Conservation (phyloP, 306 rosid genomes). For the Heteromeles arbutifolia region DNA sequence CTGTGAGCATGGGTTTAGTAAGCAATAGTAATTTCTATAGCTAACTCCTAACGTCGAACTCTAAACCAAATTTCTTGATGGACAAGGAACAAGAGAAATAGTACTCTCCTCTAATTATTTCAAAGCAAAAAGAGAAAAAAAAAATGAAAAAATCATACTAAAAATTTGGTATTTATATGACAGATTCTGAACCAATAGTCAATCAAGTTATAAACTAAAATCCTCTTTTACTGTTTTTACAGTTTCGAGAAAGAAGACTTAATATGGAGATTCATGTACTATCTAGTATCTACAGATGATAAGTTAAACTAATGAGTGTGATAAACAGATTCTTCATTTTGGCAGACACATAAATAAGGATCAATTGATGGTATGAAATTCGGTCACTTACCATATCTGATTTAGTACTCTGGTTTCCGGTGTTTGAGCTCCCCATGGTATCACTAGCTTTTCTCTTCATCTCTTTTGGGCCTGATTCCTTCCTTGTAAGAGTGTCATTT, state of each 20-base stretch:
- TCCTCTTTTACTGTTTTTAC: neutral
- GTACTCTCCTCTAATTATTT: no score
- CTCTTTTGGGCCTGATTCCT: slow-evolving; percentile 18
- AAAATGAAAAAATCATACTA: neutral
- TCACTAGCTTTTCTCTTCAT: slow-evolving; percentile 4
- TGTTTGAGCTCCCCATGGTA: neutral
- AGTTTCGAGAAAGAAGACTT: neutral
- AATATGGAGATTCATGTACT: neutral
- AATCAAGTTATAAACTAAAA: no score
- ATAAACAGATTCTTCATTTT: neutral
- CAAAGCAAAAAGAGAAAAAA: neutral
- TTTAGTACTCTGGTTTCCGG: slow-evolving; percentile 14
- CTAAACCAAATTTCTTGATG: neutral
- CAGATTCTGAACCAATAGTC: no score
- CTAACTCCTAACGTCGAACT: neutral
- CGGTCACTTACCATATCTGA: slow-evolving; percentile 27
- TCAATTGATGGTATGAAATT: neutral
- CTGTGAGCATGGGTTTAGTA: neutral
- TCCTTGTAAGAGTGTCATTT: slow-evolving; percentile 9
- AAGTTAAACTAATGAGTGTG: neutral
- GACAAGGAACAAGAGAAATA: neutral
- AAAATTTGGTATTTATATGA: no score
- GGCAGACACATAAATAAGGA: neutral
- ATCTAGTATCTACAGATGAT: neutral
- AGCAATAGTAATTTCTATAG: neutral